phyloP scores from a whole-genome alignment of 208 protist species.

The Acanthamoeba healyi region DNA sequence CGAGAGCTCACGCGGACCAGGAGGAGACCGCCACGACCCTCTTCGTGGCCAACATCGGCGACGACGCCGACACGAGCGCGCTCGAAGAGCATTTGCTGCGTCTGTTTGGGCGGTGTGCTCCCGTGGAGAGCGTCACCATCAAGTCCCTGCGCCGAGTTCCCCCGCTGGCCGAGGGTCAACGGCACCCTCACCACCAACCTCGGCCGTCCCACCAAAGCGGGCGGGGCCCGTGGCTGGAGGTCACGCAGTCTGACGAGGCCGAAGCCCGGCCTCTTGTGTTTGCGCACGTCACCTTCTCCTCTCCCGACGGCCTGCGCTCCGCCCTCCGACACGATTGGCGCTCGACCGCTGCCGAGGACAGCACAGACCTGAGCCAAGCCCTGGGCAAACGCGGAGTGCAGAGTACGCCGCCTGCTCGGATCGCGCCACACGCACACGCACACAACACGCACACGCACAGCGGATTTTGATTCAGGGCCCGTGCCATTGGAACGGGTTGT shows the following conservation, averaged over 20 bases:
- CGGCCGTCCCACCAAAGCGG: neutral
- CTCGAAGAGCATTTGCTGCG: neutral
- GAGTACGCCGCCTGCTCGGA: neutral
- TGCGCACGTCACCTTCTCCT: conserved; percentile 10
- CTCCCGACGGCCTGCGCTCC: neutral
- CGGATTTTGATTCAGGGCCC: no score
- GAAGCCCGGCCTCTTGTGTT: neutral
- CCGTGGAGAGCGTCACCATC: neutral
- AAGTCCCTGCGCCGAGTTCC: neutral
- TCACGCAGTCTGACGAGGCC: neutral
- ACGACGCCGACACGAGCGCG: neutral
- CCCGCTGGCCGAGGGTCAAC: neutral
- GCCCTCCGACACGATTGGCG: neutral
- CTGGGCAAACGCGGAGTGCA: neutral
- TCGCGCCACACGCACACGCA: no score
- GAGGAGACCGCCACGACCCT: neutral
- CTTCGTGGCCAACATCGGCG: neutral
- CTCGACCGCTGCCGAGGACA: neutral
- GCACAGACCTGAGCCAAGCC: neutral
- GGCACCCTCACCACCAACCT: neutral
- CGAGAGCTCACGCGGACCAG: neutral
- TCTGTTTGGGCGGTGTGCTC: neutral
- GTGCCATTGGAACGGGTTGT: no score
- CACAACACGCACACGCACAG: no score
- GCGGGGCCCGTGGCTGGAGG: conserved; percentile 19